Percentiles rank a stretch among this genome's conserved stretches.
These are phyloP conservation scores for Verbascum thapsus DNA, from an alignment of 257 asterid species.

Conservation along the genomic window DNA sequence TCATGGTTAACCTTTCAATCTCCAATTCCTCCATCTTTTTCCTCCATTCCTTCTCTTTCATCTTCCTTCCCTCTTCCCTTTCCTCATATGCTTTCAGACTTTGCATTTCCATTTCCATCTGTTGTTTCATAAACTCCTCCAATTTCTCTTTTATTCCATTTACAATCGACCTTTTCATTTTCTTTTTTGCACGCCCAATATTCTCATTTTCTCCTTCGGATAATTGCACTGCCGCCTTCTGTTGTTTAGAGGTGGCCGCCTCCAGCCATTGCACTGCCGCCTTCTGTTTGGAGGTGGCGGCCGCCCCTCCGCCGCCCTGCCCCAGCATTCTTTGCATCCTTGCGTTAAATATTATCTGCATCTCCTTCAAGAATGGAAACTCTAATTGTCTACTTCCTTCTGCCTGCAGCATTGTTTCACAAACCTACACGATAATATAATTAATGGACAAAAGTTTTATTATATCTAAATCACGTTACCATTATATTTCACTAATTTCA, in stretches of 20 bases:
- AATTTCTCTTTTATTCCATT: conserved; percentile 60
- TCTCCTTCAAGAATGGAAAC: conserved; percentile 84
- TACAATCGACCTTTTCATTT: conserved; percentile 40
- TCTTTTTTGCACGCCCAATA: conserved; percentile 45
- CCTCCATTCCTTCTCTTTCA: conserved; percentile 85
- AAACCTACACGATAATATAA: conserved; percentile 67
- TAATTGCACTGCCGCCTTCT: no score
- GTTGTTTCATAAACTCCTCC: conserved; percentile 90
- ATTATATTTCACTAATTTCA: no score
- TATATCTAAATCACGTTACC: no score
- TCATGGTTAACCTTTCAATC: conserved; percentile 88
- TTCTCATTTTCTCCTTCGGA: conserved; percentile 51
- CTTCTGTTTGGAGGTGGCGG: conserved; percentile 56
- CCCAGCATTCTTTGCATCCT: conserved; percentile 93
- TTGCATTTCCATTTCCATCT: conserved; percentile 70
- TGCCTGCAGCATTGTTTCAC: conserved; percentile 87
- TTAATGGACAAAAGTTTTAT: no score
- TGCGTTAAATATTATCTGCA: conserved; percentile 65
- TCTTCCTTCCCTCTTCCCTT: conserved; percentile 71
- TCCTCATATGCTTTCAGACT: conserved; percentile 74
- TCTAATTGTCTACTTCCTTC: conserved; percentile 83
- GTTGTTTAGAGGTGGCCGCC: conserved; percentile 53
- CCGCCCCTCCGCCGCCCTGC: conserved; percentile 68
- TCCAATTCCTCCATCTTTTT: conserved; percentile 87
- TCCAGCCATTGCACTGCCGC: conserved; percentile 38